A percentile compares a stretch with the other conserved stretches of the same genome.
Evolutionary conservation across 176 grass and related monocot genomes (phyloP).

Genomic region (Secale cereale): DNA sequence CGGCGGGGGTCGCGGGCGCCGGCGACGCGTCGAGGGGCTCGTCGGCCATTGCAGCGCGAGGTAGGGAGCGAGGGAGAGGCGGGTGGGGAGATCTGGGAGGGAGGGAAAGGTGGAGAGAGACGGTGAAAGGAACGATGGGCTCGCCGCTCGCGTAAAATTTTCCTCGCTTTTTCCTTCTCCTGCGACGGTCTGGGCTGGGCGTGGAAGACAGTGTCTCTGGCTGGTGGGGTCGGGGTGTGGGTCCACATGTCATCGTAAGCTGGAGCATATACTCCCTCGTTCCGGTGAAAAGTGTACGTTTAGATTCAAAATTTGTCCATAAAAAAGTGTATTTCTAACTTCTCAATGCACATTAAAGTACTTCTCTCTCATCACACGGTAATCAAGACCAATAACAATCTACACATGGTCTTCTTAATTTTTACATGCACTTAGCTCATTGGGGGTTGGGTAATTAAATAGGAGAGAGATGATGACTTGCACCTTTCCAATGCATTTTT

Average conservation of each 20-base stretch:
- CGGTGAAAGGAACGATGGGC: background rate
- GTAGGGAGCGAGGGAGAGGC: background rate
- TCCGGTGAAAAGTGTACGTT: too few species aligned
- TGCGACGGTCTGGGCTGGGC: background rate
- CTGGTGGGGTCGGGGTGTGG: background rate
- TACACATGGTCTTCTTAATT: too few species aligned
- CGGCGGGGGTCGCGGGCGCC: slow-evolving; percentile 2
- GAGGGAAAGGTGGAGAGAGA: slow-evolving; percentile 24
- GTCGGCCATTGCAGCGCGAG: slow-evolving; percentile 32
- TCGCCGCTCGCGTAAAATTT: background rate
- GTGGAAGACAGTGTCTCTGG: background rate
- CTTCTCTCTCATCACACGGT: too few species aligned
- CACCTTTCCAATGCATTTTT: too few species aligned
- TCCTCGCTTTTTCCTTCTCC: background rate
- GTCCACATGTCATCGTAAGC: background rate
- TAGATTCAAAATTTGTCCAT: too few species aligned
- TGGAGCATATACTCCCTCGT: too few species aligned
- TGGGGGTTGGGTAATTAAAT: too few species aligned
- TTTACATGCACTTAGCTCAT: too few species aligned
- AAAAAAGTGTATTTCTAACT: too few species aligned
- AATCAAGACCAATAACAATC: too few species aligned
- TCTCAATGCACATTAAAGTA: too few species aligned
- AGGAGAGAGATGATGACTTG: too few species aligned
- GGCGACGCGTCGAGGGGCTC: slow-evolving; percentile 14
- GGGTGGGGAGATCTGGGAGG: slow-evolving; percentile 26